Conservation (phyloP, 352 stramenopile genomes). For the Lagenidium giganteum region DNA sequence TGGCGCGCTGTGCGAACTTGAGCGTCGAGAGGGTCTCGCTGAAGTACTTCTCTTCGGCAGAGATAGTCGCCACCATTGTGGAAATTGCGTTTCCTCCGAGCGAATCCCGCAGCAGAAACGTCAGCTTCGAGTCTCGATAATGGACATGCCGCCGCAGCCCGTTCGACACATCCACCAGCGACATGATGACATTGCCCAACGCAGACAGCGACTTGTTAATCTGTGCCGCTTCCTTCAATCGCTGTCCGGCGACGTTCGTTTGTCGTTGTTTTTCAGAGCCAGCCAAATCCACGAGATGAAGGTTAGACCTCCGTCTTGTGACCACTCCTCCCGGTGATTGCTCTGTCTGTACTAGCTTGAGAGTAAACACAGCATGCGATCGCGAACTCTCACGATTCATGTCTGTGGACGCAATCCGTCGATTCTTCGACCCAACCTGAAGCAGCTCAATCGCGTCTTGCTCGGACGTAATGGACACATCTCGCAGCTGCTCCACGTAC, state of each 20-base stretch:
- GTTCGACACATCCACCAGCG: conserved; percentile 81
- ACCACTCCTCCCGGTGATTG: conserved; percentile 49
- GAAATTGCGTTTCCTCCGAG: conserved; percentile 85
- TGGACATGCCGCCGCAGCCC: conserved; percentile 76
- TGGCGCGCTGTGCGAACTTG: conserved; percentile 85
- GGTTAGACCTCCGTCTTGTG: conserved; percentile 64
- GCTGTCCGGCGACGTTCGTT: conserved; percentile 68
- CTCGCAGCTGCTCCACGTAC: conserved; percentile 75
- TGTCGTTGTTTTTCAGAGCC: conserved; percentile 86
- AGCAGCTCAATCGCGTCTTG: conserved; percentile 71
- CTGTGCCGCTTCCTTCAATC: conserved; percentile 84
- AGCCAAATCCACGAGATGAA: conserved; percentile 85
- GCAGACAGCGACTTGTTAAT: conserved; percentile 89
- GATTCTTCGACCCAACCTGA: conserved; percentile 72
- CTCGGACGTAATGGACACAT: conserved; percentile 57
- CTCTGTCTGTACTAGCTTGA: conserved; percentile 88
- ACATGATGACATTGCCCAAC: conserved; percentile 88
- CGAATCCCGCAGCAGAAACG: conserved; percentile 73
- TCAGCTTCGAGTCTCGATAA: conserved; percentile 86
- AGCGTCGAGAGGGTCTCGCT: conserved; percentile 83
- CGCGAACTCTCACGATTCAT: conserved; percentile 97
- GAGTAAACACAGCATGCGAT: conserved; percentile 96
- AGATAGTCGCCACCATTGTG: conserved; percentile 79
- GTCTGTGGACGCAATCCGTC: conserved; percentile 93
- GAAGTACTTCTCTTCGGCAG: conserved; percentile 79